A percentile compares a stretch with the other conserved stretches of the same genome.
phyloP scores from a whole-genome alignment of 2,329 filamentous ascomycete species.

The Cryphonectria japonica region DNA sequence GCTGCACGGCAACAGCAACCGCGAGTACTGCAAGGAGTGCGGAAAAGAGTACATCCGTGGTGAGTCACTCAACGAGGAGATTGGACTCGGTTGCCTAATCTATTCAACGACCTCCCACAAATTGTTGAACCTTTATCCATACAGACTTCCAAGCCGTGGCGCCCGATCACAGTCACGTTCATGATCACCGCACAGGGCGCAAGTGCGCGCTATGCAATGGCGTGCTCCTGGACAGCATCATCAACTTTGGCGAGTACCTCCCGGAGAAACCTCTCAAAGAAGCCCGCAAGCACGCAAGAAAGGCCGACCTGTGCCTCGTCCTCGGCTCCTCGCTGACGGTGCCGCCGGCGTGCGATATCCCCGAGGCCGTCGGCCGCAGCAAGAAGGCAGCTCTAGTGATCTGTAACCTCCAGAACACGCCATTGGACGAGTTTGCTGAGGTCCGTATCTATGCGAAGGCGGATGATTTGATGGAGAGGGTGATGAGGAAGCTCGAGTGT shows the following conservation, averaged over 20 bases:
- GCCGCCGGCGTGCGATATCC: slow-evolving; percentile 46
- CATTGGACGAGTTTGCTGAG: slow-evolving; percentile 41
- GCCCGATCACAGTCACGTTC: slow-evolving; percentile 45
- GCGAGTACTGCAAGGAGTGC: slow-evolving; percentile 49
- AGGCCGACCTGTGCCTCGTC: slow-evolving; percentile 50
- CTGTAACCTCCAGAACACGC: slow-evolving; percentile 52
- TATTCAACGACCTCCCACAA: neutral
- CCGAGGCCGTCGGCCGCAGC: slow-evolving; percentile 40
- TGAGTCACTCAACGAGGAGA: slow-evolving; percentile 28
- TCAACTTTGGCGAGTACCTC: slow-evolving; percentile 49
- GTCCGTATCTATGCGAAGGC: slow-evolving; percentile 42
- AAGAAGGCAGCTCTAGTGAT: slow-evolving; percentile 43
- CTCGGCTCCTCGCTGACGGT: slow-evolving; percentile 52
- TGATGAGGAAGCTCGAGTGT: slow-evolving; percentile 45
- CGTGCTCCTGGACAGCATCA: slow-evolving; percentile 46
- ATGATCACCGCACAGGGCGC: slow-evolving; percentile 51
- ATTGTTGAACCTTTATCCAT: neutral
- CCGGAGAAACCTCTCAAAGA: slow-evolving; percentile 38
- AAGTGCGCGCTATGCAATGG: slow-evolving; percentile 47
- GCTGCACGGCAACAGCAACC: slow-evolving; percentile 52
- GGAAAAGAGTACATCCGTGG: slow-evolving; percentile 51
- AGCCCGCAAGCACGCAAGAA: slow-evolving; percentile 43
- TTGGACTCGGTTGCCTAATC: neutral
- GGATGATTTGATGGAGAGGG: slow-evolving; percentile 44
- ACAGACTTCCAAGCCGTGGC: slow-evolving; percentile 50